phyloP scores from a whole-genome alignment of 1,284 basidiomycete genomes.

The Bjerkandera adusta region DNA sequence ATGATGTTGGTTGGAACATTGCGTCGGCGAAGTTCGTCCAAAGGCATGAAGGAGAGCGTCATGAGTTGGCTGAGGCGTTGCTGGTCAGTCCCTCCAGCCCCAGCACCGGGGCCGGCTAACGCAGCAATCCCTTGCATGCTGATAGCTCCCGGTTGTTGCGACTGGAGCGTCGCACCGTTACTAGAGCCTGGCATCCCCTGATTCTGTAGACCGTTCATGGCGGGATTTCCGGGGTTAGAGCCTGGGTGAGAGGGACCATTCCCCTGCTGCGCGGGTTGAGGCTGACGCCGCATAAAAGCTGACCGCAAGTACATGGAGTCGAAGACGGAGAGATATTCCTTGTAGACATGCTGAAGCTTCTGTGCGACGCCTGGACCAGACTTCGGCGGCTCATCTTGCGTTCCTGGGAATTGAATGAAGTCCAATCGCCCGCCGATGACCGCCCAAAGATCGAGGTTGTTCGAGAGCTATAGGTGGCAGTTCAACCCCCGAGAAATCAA shows the following conservation, averaged over 20 bases:
- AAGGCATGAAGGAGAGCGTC: constrained; percentile 37
- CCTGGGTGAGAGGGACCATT: neutral
- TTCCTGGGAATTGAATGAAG: constrained; percentile 58
- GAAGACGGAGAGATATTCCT: constrained; percentile 53
- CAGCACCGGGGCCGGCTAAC: too few species aligned
- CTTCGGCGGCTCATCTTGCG: constrained; percentile 51
- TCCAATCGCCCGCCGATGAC: constrained; percentile 64
- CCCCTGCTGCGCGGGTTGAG: constrained; percentile 7
- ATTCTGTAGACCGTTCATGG: too few species aligned
- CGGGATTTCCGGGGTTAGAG: neutral
- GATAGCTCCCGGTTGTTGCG: neutral
- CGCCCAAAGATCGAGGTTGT: constrained; percentile 50
- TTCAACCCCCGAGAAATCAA: neutral
- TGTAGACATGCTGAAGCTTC: constrained; percentile 59
- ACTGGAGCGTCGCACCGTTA: neutral
- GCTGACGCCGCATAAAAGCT: constrained; percentile 14
- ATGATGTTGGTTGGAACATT: constrained; percentile 53
- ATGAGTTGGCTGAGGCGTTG: constrained; percentile 36
- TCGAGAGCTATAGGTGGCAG: neutral
- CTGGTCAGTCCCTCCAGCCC: too few species aligned
- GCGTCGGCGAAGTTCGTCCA: constrained; percentile 49
- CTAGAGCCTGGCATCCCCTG: too few species aligned
- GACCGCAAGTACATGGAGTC: constrained; percentile 49
- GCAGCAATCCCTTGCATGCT: constrained; percentile 3
- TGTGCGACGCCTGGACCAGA: constrained; percentile 58